These are phyloP conservation scores for Lentinula raphanica DNA, from an alignment of 768 basidiomycete genomes.

Conservation along the genomic window DNA sequence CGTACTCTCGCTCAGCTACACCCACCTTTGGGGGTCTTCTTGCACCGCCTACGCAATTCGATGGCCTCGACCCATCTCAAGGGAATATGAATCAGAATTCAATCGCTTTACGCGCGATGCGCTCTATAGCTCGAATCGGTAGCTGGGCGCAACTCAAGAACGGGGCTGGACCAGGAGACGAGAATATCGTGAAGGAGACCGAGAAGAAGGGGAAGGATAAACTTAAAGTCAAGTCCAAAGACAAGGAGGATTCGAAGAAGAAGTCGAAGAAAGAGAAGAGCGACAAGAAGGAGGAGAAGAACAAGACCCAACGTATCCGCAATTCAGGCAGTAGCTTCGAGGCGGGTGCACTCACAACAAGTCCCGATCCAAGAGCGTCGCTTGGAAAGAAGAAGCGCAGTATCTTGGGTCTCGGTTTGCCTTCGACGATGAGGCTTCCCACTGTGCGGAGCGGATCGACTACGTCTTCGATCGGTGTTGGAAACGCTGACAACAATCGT, in stretches of 20 bases:
- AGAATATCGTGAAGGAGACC: slow-evolving; percentile 21
- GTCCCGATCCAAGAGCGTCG: slow-evolving; percentile 26
- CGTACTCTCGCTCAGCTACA: slow-evolving; percentile 30
- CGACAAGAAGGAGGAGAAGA: slow-evolving; percentile 25
- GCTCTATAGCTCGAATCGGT: slow-evolving; percentile 65
- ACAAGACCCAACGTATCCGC: slow-evolving; percentile 30
- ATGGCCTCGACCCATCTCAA: slow-evolving; percentile 6
- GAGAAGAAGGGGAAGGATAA: slow-evolving; percentile 20
- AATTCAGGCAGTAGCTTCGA: slow-evolving; percentile 65
- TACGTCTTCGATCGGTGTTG: slow-evolving; percentile 24
- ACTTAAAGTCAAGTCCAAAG: slow-evolving; percentile 31
- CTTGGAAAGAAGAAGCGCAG: slow-evolving; percentile 55
- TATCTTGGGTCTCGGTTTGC: slow-evolving; percentile 56
- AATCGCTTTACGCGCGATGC: slow-evolving; percentile 75
- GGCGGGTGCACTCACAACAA: slow-evolving; percentile 47
- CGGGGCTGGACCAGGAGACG: slow-evolving; percentile 13
- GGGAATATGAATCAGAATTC: slow-evolving; percentile 40
- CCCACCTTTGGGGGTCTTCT: slow-evolving; percentile 32
- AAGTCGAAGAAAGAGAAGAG: slow-evolving; percentile 26
- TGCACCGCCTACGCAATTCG: slow-evolving; percentile 26
- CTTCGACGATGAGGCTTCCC: slow-evolving; percentile 48
- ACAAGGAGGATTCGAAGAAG: slow-evolving; percentile 27
- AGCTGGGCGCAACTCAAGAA: slow-evolving; percentile 63
- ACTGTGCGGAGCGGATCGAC: slow-evolving; percentile 34
- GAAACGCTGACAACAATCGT: slow-evolving; percentile 20